Base-by-base conservation (phyloP, 768 basidiomycete genomes). In the Hypholoma fasciculare region DNA sequence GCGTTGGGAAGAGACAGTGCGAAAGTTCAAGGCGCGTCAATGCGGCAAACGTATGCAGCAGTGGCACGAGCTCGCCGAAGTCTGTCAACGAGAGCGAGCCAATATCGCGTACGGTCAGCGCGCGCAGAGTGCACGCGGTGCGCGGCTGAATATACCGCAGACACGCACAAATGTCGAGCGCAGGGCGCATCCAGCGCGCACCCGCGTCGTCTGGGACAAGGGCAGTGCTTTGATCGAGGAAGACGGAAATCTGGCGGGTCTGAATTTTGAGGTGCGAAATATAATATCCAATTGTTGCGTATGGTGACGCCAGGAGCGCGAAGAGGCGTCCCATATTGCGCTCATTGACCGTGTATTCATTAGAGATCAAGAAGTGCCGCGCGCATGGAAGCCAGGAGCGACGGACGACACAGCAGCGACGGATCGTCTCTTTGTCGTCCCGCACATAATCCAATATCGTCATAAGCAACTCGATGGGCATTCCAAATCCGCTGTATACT, bases 351-450 rank as follows among this genome's bases (percentile, higher is more conserved):
- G 43, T 46, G 30, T 46, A 54, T 13, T 36, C 42, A 20, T 19
- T 47, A 30, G 54, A 37, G 13, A 54, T 46, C 19, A 54, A 37
- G 36, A 46, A 54, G 34, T 54, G 47, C 2, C 54, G 54, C 20
- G 54, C 54, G 44, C 54, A 54, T n/a, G 54, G 54, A 13, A 54
- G 54, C 54, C 54, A 54, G 13, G 20, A 36, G 17, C 44, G 43
- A 14, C 30, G 37, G 39, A 54, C 54, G 12, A 23, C n/a, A 34
- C 44, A 46, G 11, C 54, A 54, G 5, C 17, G 40, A 6, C 40
- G 40, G 13, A 48, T 34, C 9, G 44, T 19, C 19, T 23, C 44
- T 46, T 55, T 55, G 34, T 55, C 51, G 54, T 48, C 34, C 17
- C 20, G n/a, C 7, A 46, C 34, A 43, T 46, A 34, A 23, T 46